phyloP scores from a whole-genome alignment of 2,329 filamentous ascomycete species.

The Plenodomus lindquistii region DNA sequence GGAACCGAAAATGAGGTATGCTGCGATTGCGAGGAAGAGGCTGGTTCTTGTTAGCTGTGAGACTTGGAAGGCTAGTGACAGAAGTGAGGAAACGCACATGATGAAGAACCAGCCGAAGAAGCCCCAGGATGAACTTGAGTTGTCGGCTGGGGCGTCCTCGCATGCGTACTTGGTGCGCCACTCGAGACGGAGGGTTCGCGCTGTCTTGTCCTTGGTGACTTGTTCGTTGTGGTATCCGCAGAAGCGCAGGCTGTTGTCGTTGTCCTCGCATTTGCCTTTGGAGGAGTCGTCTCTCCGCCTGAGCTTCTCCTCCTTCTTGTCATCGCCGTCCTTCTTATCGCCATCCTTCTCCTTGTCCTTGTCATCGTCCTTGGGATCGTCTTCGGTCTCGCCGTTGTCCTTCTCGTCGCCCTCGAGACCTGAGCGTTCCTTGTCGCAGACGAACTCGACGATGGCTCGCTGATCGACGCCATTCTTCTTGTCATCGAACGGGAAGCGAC shows the following conservation, averaged over 20 bases:
- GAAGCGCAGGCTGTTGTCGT: constrained; percentile 68
- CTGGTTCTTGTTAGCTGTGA: constrained; percentile 52
- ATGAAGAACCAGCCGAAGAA: constrained; percentile 98
- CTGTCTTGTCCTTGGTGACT: constrained; percentile 51
- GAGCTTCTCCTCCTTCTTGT: constrained; percentile 23
- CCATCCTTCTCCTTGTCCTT: constrained; percentile 36
- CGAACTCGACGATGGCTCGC: constrained; percentile 80
- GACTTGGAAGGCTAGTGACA: neutral
- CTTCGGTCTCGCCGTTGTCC: constrained; percentile 60
- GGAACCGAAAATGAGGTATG: constrained; percentile 95
- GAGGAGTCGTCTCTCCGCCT: constrained; percentile 37
- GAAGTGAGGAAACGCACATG: constrained; percentile 64
- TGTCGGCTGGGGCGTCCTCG: constrained; percentile 48
- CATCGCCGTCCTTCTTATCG: constrained; percentile 17
- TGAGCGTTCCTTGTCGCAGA: constrained; percentile 73
- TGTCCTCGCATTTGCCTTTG: constrained; percentile 39
- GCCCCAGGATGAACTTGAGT: constrained; percentile 71
- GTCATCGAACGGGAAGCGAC: constrained; percentile 51
- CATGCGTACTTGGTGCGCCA: constrained; percentile 92
- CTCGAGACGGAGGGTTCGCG: constrained; percentile 71
- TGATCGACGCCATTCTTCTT: constrained; percentile 61
- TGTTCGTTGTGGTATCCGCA: constrained; percentile 67
- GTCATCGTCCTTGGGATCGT: constrained; percentile 52
- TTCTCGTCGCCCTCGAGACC: constrained; percentile 73
- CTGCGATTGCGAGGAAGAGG: constrained; percentile 78